Evolutionary conservation across 495 filamentous ascomycete species (phyloP), one percentile per base, ranked within the genome.

Genomic region (Ramalina intermedia): DNA sequence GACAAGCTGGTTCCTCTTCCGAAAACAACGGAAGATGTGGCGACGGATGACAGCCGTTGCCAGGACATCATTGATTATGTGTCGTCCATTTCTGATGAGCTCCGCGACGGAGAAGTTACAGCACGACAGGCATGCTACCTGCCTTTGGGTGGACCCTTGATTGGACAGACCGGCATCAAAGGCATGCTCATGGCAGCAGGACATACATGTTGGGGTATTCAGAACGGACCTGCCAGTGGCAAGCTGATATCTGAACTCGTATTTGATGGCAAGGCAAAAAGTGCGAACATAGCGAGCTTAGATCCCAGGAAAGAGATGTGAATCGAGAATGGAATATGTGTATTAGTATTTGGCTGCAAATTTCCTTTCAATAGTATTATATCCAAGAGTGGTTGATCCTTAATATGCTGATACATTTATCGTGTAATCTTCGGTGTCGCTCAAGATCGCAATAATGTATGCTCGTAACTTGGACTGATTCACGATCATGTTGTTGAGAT

Each of bases 181-280:
- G 88, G 93, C 0, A 57, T 96, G 35, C 79, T 87, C 60, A 66
- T 98, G 52, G 91, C 93, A 2, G 73, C 85, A 6, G 91, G 91
- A 12, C 91, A 98, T 66, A 94, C 87, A 3, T 96, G 91, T 64
- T 96, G 91, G 91, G 90, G 90, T 14, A 94, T 98, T 44, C 90
- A 96, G 64, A 98, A 98, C 71, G 87, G 80, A 3, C 87, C 89
- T 4, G 93, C 78, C 6, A 96, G 89, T 17, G 91, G 90, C 4
- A 87, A 82, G 69, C 64, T 94, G 35, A 83, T 98, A 67, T 85
- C 82, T 49, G 87, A 90, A 59, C 75, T 91, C 63, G 68, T 93
- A 4, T 82, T 89, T 58, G 87, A 93, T 48, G 87, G 87, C 8
- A 70, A 73, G 52, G 77, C 83, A 4, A 83, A 67, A 60, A 90